Base-by-base conservation (phyloP, 805 yeast genomes). In the Kuraishia hungarica region DNA sequence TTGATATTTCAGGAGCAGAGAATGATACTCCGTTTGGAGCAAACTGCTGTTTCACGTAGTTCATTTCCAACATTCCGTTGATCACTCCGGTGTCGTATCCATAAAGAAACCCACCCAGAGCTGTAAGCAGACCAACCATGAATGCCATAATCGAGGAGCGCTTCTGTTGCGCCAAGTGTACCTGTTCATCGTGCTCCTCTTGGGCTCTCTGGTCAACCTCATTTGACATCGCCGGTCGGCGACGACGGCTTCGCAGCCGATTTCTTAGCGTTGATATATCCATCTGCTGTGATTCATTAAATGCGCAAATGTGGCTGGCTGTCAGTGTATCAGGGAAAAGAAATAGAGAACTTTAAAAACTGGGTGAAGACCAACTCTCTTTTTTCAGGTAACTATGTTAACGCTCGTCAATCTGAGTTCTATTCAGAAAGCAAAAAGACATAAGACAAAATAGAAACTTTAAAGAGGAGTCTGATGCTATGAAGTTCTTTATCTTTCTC, bases 31-130 rank as follows among this genome's bases (percentile, higher is more conserved):
- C 67, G 59, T 79, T 73, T 0, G 74, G 61, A 1, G 93, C 81
- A 59, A 89, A 81, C 51, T 78, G 73, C 1, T 69, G 57, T 48
- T 75, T 74, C 48, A 90, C 90, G 64, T 80, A 87, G 13, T 70
- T 61, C 96, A 91, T 89, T 59, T 89, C 94, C 54, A 86, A 65
- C 5, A 90, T 72, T 58, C 89, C 89, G 65, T 89, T 89, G 53
- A 89, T 86, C 51, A 89, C 72, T 1, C 97, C 97, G 0, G 97
- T 90, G 67, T 90, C 97, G 65, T 88, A 91, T 1, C 97, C 97
- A 66, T 86, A 90, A 48, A 90, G 72, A 65, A 90, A 87, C 0
- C 97, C 97, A 26, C 97, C 97, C n/a, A 88, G 79, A 15, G 96
- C 96, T 11, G 94, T 93, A 57, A 89, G 84, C 22, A 81, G 65